Evolutionary conservation across 1,139 yeast species (phyloP), one percentile per base, ranked within the genome.

Genomic region (Debaryomycetaceae sp.): DNA sequence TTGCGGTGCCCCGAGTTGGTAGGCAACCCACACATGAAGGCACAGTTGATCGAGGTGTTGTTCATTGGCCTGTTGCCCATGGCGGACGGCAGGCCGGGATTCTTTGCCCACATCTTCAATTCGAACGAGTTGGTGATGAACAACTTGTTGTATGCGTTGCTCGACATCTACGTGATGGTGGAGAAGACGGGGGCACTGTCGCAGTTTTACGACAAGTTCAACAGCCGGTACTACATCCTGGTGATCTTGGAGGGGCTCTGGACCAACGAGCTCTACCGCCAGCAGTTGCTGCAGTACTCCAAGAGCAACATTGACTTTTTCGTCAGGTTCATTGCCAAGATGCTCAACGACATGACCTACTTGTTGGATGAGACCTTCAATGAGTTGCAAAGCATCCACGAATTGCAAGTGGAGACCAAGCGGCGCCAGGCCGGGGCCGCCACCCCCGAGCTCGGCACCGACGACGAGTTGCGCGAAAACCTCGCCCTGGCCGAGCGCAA

Each of bases 171-270:
- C 53, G 95, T 91, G 25, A 88, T 85, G 71, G 91, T 89, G 35
- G 99, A 91, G 53, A 86, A 85, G 50, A 93, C 98, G 0, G 98
- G 98, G 5, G 83, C 96, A 3, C 80, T 93, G 4, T 80, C 95
- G 0, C 98, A 91, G 56, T 91, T 91, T 53, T 91, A 91, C 54
- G 99, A 91, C 58, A 91, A 91, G 56, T 91, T 93, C 61, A 89
- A 86, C 56, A 77, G 86, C 30, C 73, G 98, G 53, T 91, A 78
- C 55, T 83, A 86, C 51, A 85, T 89, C 27, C 82, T 96, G 2
- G 76, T 77, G 30, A 82, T 93, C 26, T 62, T 93, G 47, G 91
- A 85, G 52, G 79, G 80, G 43, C 64, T 91, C 32, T 91, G 97
- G 95, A 74, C 79, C 39, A 75, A 75, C 44, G 78, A 78, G 16